Evolutionary conservation across 352 stramenopile species (phyloP), one percentile per base, ranked within the genome.

Genomic region (Phytophthora capsici): DNA sequence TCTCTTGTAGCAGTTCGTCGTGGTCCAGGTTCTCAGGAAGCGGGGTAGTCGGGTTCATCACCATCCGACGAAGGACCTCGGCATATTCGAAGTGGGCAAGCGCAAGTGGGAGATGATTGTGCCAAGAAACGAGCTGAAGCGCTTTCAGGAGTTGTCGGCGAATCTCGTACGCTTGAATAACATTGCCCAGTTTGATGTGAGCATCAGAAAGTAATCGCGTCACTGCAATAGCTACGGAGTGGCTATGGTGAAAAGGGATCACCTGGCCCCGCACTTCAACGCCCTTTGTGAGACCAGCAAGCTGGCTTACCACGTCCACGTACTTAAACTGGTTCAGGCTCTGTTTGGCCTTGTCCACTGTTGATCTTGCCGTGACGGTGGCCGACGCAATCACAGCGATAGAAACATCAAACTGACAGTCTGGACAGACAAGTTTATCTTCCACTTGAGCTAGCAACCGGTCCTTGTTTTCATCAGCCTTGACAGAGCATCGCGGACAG

Each of bases 51-150:
- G 64, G 36, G 26, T 71, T 36, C 38, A 70, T 2, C 20, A 79
- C 32, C 64, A 83, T 58, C 28, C 64, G 67, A 13, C 66, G 68
- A 13, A 82, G 47, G 5, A 46, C 50, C 25, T 84, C 66, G 3
- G 71, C 72, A 1, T 75, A 71, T 2, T 86, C 75, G 22, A 83
- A 73, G 37, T 84, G 69, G 3, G 74, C 72, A 34, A 78, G 66
- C 10, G 54, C 78, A 16, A 86, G 50, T 28, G 72, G 70, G 14
- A 77, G 47, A 44, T 78, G 72, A 17, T 80, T 67, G 10, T 36
- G 46, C 40, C 49, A 64, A 7, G 67, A 61, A 22, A 82, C 69
- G 2, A 71, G 65, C 44, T 65, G 3, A 25, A 86, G 63, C 8
- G 60, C 47, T 6, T 54, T 49, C 4, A 86, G n/a, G 2, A 77